Base-by-base conservation (phyloP, 352 stramenopile species). In the Globisporangium middletonii region DNA sequence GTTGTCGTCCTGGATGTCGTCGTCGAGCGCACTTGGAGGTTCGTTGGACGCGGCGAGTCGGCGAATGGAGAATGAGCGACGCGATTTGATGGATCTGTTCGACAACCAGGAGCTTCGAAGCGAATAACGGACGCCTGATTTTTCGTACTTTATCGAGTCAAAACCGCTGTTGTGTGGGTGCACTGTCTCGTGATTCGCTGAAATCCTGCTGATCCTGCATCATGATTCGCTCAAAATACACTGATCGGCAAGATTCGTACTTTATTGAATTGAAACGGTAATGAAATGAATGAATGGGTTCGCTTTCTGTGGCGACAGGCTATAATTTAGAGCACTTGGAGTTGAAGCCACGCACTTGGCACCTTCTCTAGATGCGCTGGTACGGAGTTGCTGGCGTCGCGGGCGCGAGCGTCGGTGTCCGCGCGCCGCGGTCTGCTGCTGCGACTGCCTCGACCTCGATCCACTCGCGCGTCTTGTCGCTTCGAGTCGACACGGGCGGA, bases 101-200 rank as follows among this genome's bases (percentile, higher is more conserved):
- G 19, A 28, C 23, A 43, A 28, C 16, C n/a, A 23, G 18, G 18
- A 27, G 37, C 28, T 37, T 19, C 9, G 15, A 44, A 52, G 12
- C 12, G 50, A 0, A 35, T 12, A 53, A 27, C 35, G 23, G 35
- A 46, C 37, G 33, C 45, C 55, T 60, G 55, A 60, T 60, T 54
- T 60, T 53, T 58, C 53, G 53, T 30, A 58, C 42, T 58, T 58
- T 43, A 45, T 12, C 12, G 1, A 19, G 27, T 44, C 7, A 38
- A 12, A 38, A 38, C 33, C 7, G 7, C 33, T 9, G 23, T 3
- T 15, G 18, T 16, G 43, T 60, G 54, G 54, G 54, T 60, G 54
- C n/a, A 46, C 33, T 11, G 23, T 2, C 1, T 11, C 19, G 0
- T 33, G 54, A 53, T 60, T 60, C 19, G 53, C 5, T 44, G 30